Base-by-base conservation (phyloP, 441 rosid genomes). In the Daphne laureola region DNA sequence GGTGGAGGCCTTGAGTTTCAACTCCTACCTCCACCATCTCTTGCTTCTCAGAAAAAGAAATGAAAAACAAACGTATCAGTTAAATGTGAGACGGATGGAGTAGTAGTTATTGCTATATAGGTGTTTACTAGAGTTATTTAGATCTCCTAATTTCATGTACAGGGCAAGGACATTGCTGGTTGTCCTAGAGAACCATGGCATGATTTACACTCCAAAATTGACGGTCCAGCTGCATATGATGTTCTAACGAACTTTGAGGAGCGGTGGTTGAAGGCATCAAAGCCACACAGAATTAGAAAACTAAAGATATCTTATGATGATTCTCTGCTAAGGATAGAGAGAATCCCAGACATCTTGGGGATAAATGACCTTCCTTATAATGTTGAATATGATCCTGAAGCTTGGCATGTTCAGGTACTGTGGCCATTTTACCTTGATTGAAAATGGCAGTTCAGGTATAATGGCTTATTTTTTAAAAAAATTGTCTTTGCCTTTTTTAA, bases 171-270 rank as follows among this genome's bases (percentile, higher is more conserved):
- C 38, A 31, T 68, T 49, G 59, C 66, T 26, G 90, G 92, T 56
- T 78, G 94, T 61, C 96, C 95, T 46, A 79, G 98, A 71, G 94
- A 90, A 67, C 90, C 98, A 43, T 94, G 99, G 96, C 98, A 94
- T 73, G 99, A 94, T 67, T 50, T 94, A 72, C 99, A 94, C 70
- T 48, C 83, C 53, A 84, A 57, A 78, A 86, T 90, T 59, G 96
- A 90, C 76, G 98, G 99, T 54, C 96, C 99, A 8, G 96, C 98
- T 44, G 98, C 99, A 14, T 94, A 90, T 71, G 99, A 94, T 66
- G 86, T 87, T 25, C 72, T 94, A 49, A 74, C 80, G 36, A 94
- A 90, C 72, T 94, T 94, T 61, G 89, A 94, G 78, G 92, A 90
- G 73, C 86, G 99, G 14, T 90, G 98, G 99, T 46, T 61, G 3